These are phyloP conservation scores for Smittium culicis DNA, from an alignment of 371 early-diverging fungal genomes.

Conservation along the genomic window DNA sequence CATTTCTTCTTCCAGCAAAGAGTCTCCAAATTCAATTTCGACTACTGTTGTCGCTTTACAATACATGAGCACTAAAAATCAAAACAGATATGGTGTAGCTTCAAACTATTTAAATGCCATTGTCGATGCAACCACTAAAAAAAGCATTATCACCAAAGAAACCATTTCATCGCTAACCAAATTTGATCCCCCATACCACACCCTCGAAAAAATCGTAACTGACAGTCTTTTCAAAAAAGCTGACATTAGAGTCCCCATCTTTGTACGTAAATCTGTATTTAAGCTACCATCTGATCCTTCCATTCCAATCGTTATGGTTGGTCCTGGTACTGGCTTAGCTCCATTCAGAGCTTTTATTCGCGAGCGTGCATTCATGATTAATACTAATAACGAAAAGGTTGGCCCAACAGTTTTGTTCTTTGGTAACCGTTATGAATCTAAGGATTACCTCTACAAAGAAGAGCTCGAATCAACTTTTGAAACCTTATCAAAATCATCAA, in stretches of 20 bases:
- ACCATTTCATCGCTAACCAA: too few species aligned
- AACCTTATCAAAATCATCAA: constrained; percentile 15
- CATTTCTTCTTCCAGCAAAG: constrained; percentile 70
- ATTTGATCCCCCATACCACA: too few species aligned
- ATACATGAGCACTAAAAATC: constrained; percentile 32
- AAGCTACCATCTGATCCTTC: constrained; percentile 62
- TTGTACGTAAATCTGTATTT: constrained; percentile 77
- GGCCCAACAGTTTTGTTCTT: constrained; percentile 81
- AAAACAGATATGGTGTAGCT: constrained; percentile 46
- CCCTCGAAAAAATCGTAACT: too few species aligned
- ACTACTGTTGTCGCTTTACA: constrained; percentile 79
- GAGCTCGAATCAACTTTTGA: constrained; percentile 55
- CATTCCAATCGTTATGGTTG: constrained; percentile 87
- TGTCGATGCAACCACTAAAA: too few species aligned
- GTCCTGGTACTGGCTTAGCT: too few species aligned
- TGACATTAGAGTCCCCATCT: constrained; percentile 52
- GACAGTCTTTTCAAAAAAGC: too few species aligned
- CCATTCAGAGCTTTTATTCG: constrained; percentile 91
- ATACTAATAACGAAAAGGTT: constrained; percentile 38
- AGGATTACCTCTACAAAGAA: constrained; percentile 76
- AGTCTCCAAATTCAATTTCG: constrained; percentile 50
- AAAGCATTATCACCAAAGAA: too few species aligned
- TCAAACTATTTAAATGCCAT: constrained; percentile 45
- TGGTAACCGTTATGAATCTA: constrained; percentile 69
- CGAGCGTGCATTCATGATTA: constrained; percentile 52